Conservation (phyloP, 495 filamentous ascomycete species). For the Copromyces sp. region DNA sequence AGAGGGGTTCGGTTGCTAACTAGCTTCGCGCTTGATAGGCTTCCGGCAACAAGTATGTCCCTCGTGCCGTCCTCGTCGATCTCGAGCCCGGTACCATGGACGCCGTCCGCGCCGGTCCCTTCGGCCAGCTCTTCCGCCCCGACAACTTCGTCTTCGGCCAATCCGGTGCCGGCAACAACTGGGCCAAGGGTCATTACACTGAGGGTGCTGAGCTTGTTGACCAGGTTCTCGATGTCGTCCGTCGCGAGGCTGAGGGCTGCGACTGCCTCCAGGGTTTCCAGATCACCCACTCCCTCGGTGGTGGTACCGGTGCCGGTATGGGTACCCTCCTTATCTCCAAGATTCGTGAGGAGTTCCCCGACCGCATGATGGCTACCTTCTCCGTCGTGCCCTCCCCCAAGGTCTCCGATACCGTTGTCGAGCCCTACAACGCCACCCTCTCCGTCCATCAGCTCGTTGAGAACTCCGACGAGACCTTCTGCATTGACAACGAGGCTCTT, state of each 20-base stretch:
- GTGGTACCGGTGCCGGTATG: constrained; percentile 99
- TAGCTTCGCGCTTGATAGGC: constrained; percentile 44
- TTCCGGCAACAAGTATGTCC: constrained; percentile 95
- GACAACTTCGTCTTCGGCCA: constrained; percentile 99
- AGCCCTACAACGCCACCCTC: constrained; percentile 99
- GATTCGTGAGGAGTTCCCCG: constrained; percentile 99
- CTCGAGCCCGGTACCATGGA: constrained; percentile 99
- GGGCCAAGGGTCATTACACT: constrained; percentile 99
- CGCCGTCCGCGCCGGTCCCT: constrained; percentile 95
- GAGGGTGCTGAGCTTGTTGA: constrained; percentile 99
- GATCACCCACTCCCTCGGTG: constrained; percentile 99
- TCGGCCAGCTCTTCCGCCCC: constrained; percentile 98
- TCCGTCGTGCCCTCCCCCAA: constrained; percentile 99
- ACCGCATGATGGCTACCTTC: constrained; percentile 99
- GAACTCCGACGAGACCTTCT: constrained; percentile 99
- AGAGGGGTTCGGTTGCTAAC: neutral
- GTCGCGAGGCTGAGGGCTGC: constrained; percentile 96
- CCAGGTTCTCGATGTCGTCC: constrained; percentile 95
- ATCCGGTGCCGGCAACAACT: constrained; percentile 99
- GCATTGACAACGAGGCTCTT: constrained; percentile 99
- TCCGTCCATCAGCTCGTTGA: constrained; percentile 99
- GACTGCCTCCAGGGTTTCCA: constrained; percentile 99
- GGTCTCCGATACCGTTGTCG: constrained; percentile 99
- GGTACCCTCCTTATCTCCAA: constrained; percentile 99
- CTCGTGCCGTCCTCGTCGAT: constrained; percentile 98